These are phyloP conservation scores for Xylaria venustula DNA, from an alignment of 495 filamentous ascomycete species.

Conservation along the genomic window DNA sequence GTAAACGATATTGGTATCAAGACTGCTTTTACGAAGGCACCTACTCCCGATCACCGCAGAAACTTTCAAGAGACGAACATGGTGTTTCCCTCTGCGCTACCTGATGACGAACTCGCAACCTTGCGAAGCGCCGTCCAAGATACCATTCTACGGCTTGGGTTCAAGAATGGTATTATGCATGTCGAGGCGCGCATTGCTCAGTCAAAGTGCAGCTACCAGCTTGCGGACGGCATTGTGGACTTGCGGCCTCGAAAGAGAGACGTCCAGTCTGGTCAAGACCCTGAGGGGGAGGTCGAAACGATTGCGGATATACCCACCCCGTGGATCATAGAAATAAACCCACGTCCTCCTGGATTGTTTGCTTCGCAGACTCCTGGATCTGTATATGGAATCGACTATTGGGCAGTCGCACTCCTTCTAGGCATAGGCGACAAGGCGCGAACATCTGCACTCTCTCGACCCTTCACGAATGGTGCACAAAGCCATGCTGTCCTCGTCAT, in stretches of 20 bases:
- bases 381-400: slow-evolving; percentile 46
- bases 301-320: slow-evolving; percentile 8
- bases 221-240: slow-evolving; percentile 15
- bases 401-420: slow-evolving; percentile 29
- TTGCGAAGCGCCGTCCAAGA: slow-evolving; percentile 27
- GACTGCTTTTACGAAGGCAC: neutral
- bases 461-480: slow-evolving; percentile 30
- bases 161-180: slow-evolving; percentile 26
- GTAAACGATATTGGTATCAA: slow-evolving; percentile 10
- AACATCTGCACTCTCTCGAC: slow-evolving; percentile 24
- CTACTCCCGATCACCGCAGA: slow-evolving; percentile 15
- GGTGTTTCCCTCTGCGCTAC: slow-evolving; percentile 40
- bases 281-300: neutral
- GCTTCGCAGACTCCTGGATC: slow-evolving; percentile 27
- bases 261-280: neutral
- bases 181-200: slow-evolving; percentile 27
- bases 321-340: slow-evolving; percentile 40
- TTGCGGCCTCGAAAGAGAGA: neutral
- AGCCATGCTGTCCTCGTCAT: slow-evolving; percentile 22
- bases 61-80: slow-evolving; percentile 41
- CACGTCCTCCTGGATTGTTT: slow-evolving; percentile 34
- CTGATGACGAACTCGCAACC: slow-evolving; percentile 30
- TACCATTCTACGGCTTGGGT: slow-evolving; percentile 26
- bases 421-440: slow-evolving; percentile 29
- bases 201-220: slow-evolving; percentile 23